phyloP scores from a whole-genome alignment of 192 early-diverging fungal species.

The Coemansia sp. region DNA sequence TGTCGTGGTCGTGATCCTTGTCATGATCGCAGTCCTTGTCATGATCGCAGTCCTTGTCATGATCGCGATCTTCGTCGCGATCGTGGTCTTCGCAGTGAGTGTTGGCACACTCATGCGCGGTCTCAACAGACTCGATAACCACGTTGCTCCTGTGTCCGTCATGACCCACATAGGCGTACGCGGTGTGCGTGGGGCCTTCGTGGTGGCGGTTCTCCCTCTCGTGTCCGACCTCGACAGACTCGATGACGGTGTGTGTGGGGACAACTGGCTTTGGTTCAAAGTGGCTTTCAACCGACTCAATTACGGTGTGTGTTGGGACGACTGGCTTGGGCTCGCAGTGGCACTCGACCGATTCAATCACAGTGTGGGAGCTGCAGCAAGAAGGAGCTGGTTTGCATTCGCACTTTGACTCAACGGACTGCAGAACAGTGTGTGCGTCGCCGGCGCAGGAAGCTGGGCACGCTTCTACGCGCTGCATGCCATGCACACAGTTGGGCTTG shows the following conservation, averaged over 20 bases:
- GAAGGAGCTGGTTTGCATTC: not conserved
- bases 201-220: too few relatives aligned
- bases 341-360: conserved; percentile 30
- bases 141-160: conserved; percentile 18
- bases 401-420: conserved; percentile 16
- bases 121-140: conserved; percentile 13
- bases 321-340: not conserved
- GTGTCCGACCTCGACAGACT: conserved; percentile 7
- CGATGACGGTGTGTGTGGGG: conserved; percentile 10
- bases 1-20: too few relatives aligned
- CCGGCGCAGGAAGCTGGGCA: not conserved
- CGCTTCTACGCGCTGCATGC: not conserved
- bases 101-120: not conserved
- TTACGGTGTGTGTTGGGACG: conserved; percentile 18
- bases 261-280: not conserved
- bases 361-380: conserved; percentile 17
- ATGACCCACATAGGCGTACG: conserved; percentile 5
- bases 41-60: too few relatives aligned
- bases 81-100: too few relatives aligned
- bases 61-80: too few relatives aligned
- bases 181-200: conserved; percentile 7
- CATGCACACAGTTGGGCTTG: not conserved
- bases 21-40: too few relatives aligned
- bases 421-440: conserved; percentile 14
- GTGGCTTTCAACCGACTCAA: conserved; percentile 24